A percentile compares a stretch with the other conserved stretches of the same genome.
Conservation (phyloP, 2,329 filamentous ascomycete genomes). For the Byssochlamys sp. region DNA sequence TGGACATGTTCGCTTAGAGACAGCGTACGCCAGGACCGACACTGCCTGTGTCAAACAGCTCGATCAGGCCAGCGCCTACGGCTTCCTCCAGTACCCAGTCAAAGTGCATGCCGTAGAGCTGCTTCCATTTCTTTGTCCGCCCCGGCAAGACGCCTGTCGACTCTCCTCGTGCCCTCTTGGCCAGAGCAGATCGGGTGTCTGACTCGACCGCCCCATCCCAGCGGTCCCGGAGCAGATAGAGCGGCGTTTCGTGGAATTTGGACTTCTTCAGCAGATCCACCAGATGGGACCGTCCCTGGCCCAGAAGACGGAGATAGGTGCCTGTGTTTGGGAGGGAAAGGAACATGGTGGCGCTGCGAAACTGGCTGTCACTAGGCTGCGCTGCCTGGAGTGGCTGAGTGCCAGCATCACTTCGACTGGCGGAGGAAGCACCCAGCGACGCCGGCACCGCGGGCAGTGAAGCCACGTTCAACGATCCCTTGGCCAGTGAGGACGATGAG, state of each 20-base stretch:
- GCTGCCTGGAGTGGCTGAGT: neutral
- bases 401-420: slow-evolving; percentile 18
- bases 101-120: slow-evolving; percentile 50
- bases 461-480: slow-evolving; percentile 34
- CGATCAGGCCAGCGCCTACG: slow-evolving; percentile 50
- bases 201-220: slow-evolving; percentile 54
- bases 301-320: slow-evolving; percentile 49
- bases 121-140: slow-evolving; percentile 55
- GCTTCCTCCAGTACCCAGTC: slow-evolving; percentile 54
- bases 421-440: slow-evolving; percentile 10
- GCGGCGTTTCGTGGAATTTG: slow-evolving; percentile 44
- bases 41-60: slow-evolving; percentile 55
- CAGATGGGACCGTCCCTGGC: slow-evolving; percentile 46
- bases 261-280: slow-evolving; percentile 44
- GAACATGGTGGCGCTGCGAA: slow-evolving; percentile 31
- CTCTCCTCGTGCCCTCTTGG: slow-evolving; percentile 48
- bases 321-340: slow-evolving; percentile 53
- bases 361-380: slow-evolving; percentile 5
- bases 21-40: slow-evolving; percentile 47
- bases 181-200: slow-evolving; percentile 34
- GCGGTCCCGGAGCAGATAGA: slow-evolving; percentile 47
- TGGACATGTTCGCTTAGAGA: slow-evolving; percentile 14
- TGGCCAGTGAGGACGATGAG: slow-evolving; percentile 33
- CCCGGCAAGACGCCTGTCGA: slow-evolving; percentile 47
- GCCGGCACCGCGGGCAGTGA: slow-evolving; percentile 25